Percentiles rank a stretch among this genome's conserved stretches.
Evolutionary conservation across 1,284 basidiomycete genomes (phyloP).

Genomic region (Malassezia equina): DNA sequence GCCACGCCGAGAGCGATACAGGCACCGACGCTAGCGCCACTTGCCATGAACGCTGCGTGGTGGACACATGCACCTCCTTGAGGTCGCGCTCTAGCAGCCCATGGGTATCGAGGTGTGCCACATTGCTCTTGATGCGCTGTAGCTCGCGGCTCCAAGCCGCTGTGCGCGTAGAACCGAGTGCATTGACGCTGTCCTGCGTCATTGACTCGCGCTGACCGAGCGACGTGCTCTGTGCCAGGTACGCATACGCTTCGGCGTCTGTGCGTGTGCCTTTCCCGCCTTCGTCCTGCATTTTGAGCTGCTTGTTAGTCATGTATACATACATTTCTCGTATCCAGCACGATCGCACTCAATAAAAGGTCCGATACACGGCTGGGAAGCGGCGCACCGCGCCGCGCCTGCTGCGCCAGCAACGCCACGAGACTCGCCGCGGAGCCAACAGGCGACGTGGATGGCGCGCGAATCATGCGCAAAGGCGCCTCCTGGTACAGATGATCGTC

Average conservation of each 20-base stretch:
- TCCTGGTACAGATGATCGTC: constrained; percentile 63
- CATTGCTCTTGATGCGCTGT: constrained; percentile 73
- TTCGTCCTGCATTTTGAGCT: constrained; percentile 15
- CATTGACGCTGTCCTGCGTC: neutral
- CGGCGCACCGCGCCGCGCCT: neutral
- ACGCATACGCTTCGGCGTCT: constrained; percentile 26
- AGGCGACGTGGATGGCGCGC: constrained; percentile 26
- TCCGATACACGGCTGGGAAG: constrained; percentile 23
- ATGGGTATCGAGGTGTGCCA: constrained; percentile 48
- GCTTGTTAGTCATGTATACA: neutral
- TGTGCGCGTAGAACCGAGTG: neutral
- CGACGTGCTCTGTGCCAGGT: constrained; percentile 26
- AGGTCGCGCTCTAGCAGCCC: constrained; percentile 14
- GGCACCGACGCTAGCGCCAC: constrained; percentile 31
- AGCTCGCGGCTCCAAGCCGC: constrained; percentile 52
- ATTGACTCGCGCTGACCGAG: constrained; percentile 8
- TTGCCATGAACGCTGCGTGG: neutral
- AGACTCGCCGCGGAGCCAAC: constrained; percentile 29
- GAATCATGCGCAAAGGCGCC: constrained; percentile 37
- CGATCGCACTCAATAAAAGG: constrained; percentile 49
- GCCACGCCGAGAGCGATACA: constrained; percentile 29
- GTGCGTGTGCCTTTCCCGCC: constrained; percentile 27
- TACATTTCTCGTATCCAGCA: constrained; percentile 42
- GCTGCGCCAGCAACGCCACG: constrained; percentile 24
- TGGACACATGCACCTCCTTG: constrained; percentile 2